Conservation (phyloP, 2,329 filamentous ascomycete genomes). For the Aureobasidium sp. region DNA sequence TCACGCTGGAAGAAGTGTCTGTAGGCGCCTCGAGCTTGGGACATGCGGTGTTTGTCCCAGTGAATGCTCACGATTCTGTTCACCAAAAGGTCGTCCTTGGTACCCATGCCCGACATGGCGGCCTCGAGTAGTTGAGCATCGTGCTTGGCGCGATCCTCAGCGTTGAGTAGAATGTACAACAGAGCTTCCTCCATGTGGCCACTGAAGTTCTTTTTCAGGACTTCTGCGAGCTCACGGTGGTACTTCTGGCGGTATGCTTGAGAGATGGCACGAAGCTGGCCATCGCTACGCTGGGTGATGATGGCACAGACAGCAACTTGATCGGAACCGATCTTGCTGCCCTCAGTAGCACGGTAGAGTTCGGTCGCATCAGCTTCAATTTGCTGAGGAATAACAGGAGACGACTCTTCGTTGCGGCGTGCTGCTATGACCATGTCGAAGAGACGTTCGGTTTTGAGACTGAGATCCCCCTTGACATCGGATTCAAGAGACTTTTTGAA, state of each 20-base stretch:
- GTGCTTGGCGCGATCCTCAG: conserved; percentile 71
- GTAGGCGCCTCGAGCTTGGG: conserved; percentile 71
- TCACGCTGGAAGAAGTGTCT: conserved; percentile 59
- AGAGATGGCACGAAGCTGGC: conserved; percentile 73
- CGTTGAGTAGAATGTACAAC: conserved; percentile 67
- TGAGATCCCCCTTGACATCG: conserved; percentile 70
- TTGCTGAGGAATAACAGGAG: conserved; percentile 61
- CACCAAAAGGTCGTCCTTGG: conserved; percentile 73
- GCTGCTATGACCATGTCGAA: conserved; percentile 75
- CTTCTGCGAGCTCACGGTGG: conserved; percentile 58
- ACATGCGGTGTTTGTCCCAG: conserved; percentile 69
- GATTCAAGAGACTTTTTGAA: conserved; percentile 59
- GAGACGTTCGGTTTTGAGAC: conserved; percentile 74
- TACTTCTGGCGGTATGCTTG: conserved; percentile 68
- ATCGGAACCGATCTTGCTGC: conserved; percentile 60
- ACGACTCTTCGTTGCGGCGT: conserved; percentile 66
- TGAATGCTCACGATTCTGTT: conserved; percentile 70
- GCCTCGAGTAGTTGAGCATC: conserved; percentile 78
- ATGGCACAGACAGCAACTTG: conserved; percentile 71
- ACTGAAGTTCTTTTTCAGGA: conserved; percentile 74
- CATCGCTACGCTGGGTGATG: conserved; percentile 64
- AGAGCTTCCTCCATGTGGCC: conserved; percentile 88
- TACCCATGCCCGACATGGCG: conserved; percentile 77
- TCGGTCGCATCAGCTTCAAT: conserved; percentile 68
- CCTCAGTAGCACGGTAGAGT: conserved; percentile 69